These are phyloP conservation scores for Pythium graminicola DNA, from an alignment of 352 stramenopile genomes.

Conservation along the genomic window DNA sequence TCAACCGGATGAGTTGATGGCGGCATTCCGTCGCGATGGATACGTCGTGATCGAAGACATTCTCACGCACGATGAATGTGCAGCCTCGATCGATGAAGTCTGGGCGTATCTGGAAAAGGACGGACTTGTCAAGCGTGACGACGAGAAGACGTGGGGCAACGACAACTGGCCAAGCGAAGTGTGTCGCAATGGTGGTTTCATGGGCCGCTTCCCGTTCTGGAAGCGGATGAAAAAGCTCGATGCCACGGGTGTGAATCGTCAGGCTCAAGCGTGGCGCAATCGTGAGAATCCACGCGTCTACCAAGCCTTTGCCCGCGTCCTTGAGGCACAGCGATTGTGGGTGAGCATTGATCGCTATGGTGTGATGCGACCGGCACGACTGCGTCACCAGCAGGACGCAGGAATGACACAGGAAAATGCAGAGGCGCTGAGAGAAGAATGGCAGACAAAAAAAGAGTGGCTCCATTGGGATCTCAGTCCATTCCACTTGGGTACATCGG, in stretches of 20 bases:
- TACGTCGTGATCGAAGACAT: constrained; percentile 43
- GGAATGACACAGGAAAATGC: constrained; percentile 22
- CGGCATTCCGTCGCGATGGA: constrained; percentile 35
- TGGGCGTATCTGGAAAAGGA: constrained; percentile 43
- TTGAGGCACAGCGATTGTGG: constrained; percentile 30
- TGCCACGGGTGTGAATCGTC: constrained; percentile 31
- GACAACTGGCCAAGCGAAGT: constrained; percentile 39
- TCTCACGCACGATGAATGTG: constrained; percentile 26
- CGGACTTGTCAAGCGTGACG: constrained; percentile 31
- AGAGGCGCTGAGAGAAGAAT: constrained; percentile 27
- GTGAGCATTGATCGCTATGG: constrained; percentile 47
- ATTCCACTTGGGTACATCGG: constrained; percentile 43
- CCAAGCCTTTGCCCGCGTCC: constrained; percentile 30
- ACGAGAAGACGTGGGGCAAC: constrained; percentile 39
- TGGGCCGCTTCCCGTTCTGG: constrained; percentile 43
- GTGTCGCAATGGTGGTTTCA: constrained; percentile 44
- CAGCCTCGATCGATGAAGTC: constrained; percentile 35
- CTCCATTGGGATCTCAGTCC: constrained; percentile 47
- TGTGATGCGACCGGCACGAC: constrained; percentile 33
- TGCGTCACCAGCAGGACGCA: constrained; percentile 25
- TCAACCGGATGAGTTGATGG: constrained; percentile 30
- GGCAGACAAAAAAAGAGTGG: constrained; percentile 49
- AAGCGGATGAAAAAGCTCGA: constrained; percentile 54
- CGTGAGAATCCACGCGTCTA: constrained; percentile 35
- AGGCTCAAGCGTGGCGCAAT: constrained; percentile 42